Evolutionary conservation across 2,329 filamentous ascomycete species (phyloP).

Genomic region (Fusarium citri): DNA sequence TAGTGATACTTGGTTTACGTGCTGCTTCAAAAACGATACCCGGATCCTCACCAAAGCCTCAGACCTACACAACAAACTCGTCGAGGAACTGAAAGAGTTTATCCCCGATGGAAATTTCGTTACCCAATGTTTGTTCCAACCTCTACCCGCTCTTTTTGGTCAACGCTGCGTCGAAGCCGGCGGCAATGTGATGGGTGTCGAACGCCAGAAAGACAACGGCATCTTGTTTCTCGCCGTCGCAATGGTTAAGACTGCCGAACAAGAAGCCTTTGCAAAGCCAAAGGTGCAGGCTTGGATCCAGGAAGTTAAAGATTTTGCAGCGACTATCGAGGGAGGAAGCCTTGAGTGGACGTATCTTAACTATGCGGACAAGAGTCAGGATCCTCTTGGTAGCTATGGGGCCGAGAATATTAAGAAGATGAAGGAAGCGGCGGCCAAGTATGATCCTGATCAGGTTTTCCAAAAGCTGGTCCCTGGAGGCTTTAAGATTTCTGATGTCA

Average conservation of each 20-base stretch:
- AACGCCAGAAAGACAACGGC: conserved; percentile 23
- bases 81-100: conserved; percentile 24
- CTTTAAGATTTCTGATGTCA: conserved; percentile 40
- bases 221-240: conserved; percentile 20
- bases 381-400: conserved; percentile 39
- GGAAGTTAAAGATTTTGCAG: conserved; percentile 13
- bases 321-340: conserved; percentile 28
- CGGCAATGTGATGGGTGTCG: conserved; percentile 30
- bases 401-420: conserved; percentile 38
- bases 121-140: conserved; percentile 32
- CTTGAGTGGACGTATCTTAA: conserved; percentile 39
- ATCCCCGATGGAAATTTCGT: conserved; percentile 28
- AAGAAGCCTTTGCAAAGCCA: conserved; percentile 19
- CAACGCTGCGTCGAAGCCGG: conserved; percentile 28
- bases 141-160: conserved; percentile 17
- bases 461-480: conserved; percentile 40
- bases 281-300: conserved; percentile 22
- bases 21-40: conserved; percentile 31
- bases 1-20: conserved; percentile 30
- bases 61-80: conserved; percentile 23
- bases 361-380: conserved; percentile 36
- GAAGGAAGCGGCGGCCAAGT: conserved; percentile 33
- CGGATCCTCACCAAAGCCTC: conserved; percentile 25
- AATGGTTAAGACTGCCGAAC: conserved; percentile 21
- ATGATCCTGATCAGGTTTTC: conserved; percentile 46